Evolutionary conservation across 1,284 basidiomycete species (phyloP).

Genomic region (Phylloboletellus chloephorus): DNA sequence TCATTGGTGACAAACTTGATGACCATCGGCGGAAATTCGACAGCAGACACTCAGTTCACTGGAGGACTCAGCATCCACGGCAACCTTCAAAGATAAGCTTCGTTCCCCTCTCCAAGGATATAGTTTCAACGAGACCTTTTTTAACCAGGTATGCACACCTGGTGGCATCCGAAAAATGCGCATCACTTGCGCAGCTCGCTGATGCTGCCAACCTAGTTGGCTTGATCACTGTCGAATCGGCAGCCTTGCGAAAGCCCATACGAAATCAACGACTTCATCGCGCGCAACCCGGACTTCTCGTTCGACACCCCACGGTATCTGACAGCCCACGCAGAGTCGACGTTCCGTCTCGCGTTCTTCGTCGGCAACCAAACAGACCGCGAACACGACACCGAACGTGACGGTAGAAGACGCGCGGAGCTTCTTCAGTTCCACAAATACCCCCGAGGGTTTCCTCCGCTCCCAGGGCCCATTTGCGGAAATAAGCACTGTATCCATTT

Average conservation of each 20-base stretch:
- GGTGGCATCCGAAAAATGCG: neutral
- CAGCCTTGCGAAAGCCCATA: constrained; percentile 12
- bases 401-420: constrained; percentile 17
- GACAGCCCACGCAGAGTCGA: constrained; percentile 20
- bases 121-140: constrained; percentile 28
- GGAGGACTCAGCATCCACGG: neutral
- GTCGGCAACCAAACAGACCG: constrained; percentile 27
- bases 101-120: constrained; percentile 12
- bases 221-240: constrained; percentile 18
- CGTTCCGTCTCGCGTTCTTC: constrained; percentile 28
- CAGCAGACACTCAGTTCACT: constrained; percentile 2
- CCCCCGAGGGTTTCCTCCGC: constrained; percentile 23
- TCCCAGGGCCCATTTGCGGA: constrained; percentile 15
- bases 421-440: constrained; percentile 19
- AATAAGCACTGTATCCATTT: constrained; percentile 5
- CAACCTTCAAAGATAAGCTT: neutral
- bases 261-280: constrained; percentile 27
- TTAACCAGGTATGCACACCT: constrained; percentile 13
- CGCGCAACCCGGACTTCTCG: constrained; percentile 24
- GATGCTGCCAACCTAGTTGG: constrained; percentile 17
- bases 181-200: constrained; percentile 12
- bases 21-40: constrained; percentile 26
- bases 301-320: constrained; percentile 21
- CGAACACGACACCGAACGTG: constrained; percentile 11
- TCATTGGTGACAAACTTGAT: constrained; percentile 26